Evolutionary conservation across 768 basidiomycete species (phyloP).

Genomic region (Pisolithus albus): DNA sequence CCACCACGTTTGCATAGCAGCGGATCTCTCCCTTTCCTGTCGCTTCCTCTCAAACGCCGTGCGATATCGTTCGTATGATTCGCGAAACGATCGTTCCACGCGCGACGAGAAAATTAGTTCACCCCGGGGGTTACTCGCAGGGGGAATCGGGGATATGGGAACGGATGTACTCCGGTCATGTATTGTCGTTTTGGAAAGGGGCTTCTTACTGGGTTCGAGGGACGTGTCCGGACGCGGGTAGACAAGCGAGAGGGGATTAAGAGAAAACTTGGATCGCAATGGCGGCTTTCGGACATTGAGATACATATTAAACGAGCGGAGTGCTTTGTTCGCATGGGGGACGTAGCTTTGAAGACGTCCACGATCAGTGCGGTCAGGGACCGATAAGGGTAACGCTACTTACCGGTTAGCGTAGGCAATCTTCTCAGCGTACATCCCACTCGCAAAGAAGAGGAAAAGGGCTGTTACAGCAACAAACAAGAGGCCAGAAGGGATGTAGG

Average conservation of each 20-base stretch:
- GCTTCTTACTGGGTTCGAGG: conserved; percentile 14
- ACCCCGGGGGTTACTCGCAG: conserved; percentile 83
- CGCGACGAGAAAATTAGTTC: conserved; percentile 94
- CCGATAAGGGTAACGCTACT: conserved; percentile 24
- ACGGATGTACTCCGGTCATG: conserved; percentile 41
- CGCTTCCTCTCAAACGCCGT: conserved; percentile 76
- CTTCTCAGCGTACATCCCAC: conserved; percentile 94
- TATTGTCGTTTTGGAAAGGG: conserved; percentile 25
- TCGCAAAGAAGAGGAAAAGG: conserved; percentile 90
- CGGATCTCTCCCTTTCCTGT: conserved; percentile 52
- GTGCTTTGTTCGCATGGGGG: conserved; percentile 86
- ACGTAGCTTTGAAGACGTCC: conserved; percentile 63
- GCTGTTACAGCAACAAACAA: conserved; percentile 88
- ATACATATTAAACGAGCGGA: conserved; percentile 94
- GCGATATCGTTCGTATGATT: conserved; percentile 89
- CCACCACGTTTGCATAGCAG: conserved; percentile 23
- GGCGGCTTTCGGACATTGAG: conserved; percentile 87
- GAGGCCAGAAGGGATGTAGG: conserved; percentile 72
- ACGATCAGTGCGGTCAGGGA: conserved; percentile 12
- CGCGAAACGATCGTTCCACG: conserved; percentile 75
- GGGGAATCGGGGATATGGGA: conserved; percentile 67
- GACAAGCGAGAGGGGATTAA: conserved; percentile 33
- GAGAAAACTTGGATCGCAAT: conserved; percentile 50
- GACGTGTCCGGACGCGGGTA: conserved; percentile 26
- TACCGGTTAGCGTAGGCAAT: conserved; percentile 95